phyloP scores from a whole-genome alignment of 148 eudicot species.

The Diospyros lotus region DNA sequence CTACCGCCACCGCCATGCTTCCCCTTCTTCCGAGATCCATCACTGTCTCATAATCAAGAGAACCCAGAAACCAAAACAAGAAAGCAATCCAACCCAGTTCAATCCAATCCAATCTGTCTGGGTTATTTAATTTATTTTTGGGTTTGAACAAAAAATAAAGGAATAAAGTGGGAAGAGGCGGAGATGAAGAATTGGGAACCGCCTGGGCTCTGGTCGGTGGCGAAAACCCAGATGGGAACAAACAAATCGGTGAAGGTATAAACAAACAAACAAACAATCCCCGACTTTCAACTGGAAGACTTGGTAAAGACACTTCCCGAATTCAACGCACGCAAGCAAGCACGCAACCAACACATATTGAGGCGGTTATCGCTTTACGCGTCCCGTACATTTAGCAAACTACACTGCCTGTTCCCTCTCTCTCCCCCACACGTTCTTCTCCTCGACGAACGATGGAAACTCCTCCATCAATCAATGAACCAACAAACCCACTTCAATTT shows the following conservation, averaged over 20 bases:
- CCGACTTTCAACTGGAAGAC: too few relatives aligned
- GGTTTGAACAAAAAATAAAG: neutral
- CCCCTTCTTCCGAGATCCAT: constrained; percentile 24
- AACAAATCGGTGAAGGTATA: neutral
- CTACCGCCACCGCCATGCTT: constrained; percentile 17
- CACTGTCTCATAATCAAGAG: neutral
- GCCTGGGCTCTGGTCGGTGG: constrained; percentile 5
- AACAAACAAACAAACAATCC: too few relatives aligned
- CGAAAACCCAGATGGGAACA: constrained; percentile 1
- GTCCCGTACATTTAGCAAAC: too few relatives aligned
- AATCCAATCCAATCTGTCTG: neutral
- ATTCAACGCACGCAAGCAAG: too few relatives aligned
- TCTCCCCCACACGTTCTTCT: too few relatives aligned
- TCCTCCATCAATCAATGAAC: too few relatives aligned
- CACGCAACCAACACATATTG: too few relatives aligned
- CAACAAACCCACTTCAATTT: too few relatives aligned
- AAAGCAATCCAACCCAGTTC: neutral
- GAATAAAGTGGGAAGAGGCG: neutral
- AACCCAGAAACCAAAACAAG: neutral
- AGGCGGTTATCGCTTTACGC: too few relatives aligned
- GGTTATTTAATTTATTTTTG: neutral
- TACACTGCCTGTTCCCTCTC: too few relatives aligned
- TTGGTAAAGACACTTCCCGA: too few relatives aligned
- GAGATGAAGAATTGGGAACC: neutral
- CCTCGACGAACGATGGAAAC: too few relatives aligned